Base-by-base conservation (phyloP, 2,329 filamentous ascomycete species). In the Lasiodiplodia sp. region DNA sequence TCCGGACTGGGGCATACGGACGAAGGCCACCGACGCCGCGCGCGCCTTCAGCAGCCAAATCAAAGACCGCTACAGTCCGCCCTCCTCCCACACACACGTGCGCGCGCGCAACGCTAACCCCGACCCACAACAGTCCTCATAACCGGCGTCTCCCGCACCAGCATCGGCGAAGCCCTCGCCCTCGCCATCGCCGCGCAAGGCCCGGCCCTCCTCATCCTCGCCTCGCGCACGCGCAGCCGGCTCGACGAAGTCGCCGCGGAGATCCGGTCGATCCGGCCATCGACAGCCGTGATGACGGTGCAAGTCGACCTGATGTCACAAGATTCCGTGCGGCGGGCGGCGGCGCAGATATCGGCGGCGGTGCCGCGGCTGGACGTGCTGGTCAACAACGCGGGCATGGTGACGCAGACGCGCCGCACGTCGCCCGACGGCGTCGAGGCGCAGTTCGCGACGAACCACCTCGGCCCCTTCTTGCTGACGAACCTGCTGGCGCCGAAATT, bases 361-460 rank as follows among this genome's bases (percentile, higher is more conserved):
- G n/a, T 51, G 16, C 73, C 71, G 51, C 60, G 60, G 44, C 78
- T 85, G 37, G 81, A 85, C 71, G 75, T 84, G 21, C 71, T 84
- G 1, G 75, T 84, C 40, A 78, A 80, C 70, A 83, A 82, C 40
- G 78, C 81, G 4, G 74, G 71, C 37, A 73, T 76, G 23, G 73
- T 76, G 71, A 79, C 79, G 25, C 74, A 79, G 44, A 76, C 70
- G 4, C 73, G 53, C 25, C 53, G 60, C 18, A 66, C 72, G 2
- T 82, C 80, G 2, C 70, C 75, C 28, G 81, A 84, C 47, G 82
- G 82, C 40, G 80, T 82, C 71, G 83, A 85, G 71, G 73, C 78
- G 14, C 81, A 84, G 57, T 81, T 84, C 69, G 82, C 79, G 25
- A 82, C 78, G 1, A 85, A 85, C 69, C 80, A 84, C 71, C 68